Evolutionary conservation across 352 stramenopile genomes (phyloP).

Genomic region (Phytophthora capsici): DNA sequence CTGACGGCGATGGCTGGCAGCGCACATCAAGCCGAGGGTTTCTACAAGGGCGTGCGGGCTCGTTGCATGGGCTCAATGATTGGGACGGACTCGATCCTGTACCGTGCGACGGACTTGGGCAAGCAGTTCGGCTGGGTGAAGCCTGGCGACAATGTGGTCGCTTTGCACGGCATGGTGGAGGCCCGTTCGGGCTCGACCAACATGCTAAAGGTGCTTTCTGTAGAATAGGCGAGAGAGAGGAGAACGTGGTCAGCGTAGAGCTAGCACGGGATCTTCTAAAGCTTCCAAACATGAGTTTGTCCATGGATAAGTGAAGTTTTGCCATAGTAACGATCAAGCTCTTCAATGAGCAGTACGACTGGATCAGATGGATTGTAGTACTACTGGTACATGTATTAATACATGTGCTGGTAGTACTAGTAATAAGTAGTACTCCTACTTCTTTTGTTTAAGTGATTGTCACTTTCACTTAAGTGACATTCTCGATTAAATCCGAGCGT

Average conservation of each 20-base stretch:
- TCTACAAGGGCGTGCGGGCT: slow-evolving; percentile 61
- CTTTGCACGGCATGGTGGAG: slow-evolving; percentile 88
- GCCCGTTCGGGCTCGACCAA: slow-evolving; percentile 86
- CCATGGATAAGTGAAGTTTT: slow-evolving; percentile 4
- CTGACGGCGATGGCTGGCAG: slow-evolving; percentile 20
- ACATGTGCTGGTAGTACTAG: too few species aligned
- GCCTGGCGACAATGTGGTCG: slow-evolving; percentile 56
- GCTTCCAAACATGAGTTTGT: slow-evolving; percentile 21
- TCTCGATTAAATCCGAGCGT: background rate
- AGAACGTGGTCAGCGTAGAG: background rate
- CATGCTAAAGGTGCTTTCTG: slow-evolving; percentile 91
- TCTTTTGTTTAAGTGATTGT: background rate
- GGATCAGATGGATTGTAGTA: too few species aligned
- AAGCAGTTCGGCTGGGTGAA: slow-evolving; percentile 76
- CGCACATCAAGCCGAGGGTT: slow-evolving; percentile 60
- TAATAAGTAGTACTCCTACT: background rate
- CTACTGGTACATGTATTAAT: too few species aligned
- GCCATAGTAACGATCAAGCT: slow-evolving; percentile 9
- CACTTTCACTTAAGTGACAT: slow-evolving; percentile 3
- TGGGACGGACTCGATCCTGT: slow-evolving; percentile 89
- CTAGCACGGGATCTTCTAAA: slow-evolving; percentile 4
- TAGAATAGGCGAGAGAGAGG: slow-evolving; percentile 56
- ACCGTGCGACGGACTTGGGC: slow-evolving; percentile 77
- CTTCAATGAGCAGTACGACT: slow-evolving; percentile 23
- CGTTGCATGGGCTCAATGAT: slow-evolving; percentile 83